Evolutionary conservation across 1,284 basidiomycete genomes (phyloP).

Genomic region (Cutaneotrichosporon sp.): DNA sequence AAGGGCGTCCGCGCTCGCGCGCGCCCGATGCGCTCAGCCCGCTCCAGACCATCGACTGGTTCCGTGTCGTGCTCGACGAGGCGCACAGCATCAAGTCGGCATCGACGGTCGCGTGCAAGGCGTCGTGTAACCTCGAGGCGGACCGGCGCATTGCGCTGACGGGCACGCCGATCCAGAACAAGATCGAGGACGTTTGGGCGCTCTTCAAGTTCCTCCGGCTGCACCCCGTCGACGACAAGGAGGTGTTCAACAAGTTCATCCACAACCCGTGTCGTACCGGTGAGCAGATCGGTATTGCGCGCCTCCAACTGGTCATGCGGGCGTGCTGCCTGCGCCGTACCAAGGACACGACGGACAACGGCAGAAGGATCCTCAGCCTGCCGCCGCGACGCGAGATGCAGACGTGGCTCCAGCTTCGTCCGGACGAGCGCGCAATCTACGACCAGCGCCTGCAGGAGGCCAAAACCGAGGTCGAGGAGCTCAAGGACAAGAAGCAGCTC

Average conservation of each 20-base stretch:
- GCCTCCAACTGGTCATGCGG: constrained; percentile 96
- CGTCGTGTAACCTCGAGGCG: constrained; percentile 89
- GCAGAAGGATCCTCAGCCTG: constrained; percentile 74
- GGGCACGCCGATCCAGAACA: constrained; percentile 98
- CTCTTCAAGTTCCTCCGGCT: constrained; percentile 92
- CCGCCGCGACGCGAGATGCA: constrained; percentile 83
- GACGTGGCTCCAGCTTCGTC: constrained; percentile 75
- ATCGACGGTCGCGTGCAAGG: constrained; percentile 84
- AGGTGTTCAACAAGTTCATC: constrained; percentile 86
- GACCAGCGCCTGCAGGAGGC: constrained; percentile 61
- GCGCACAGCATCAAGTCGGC: constrained; percentile 98
- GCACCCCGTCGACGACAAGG: constrained; percentile 87
- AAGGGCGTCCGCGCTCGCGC: constrained; percentile 46
- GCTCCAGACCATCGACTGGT: constrained; percentile 96
- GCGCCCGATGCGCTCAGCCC: constrained; percentile 65
- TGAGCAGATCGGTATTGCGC: constrained; percentile 82
- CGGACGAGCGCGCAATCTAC: constrained; percentile 79
- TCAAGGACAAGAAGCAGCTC: constrained; percentile 79
- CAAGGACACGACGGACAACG: constrained; percentile 80
- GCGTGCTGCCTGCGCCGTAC: constrained; percentile 93
- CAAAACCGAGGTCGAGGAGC: constrained; percentile 54
- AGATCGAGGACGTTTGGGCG: constrained; percentile 94
- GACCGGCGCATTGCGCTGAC: constrained; percentile 90
- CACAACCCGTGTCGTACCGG: constrained; percentile 85
- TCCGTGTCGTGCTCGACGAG: constrained; percentile 94